Evolutionary conservation across 208 protist genomes (phyloP).

Genomic region (Wallacemonas sp.): DNA sequence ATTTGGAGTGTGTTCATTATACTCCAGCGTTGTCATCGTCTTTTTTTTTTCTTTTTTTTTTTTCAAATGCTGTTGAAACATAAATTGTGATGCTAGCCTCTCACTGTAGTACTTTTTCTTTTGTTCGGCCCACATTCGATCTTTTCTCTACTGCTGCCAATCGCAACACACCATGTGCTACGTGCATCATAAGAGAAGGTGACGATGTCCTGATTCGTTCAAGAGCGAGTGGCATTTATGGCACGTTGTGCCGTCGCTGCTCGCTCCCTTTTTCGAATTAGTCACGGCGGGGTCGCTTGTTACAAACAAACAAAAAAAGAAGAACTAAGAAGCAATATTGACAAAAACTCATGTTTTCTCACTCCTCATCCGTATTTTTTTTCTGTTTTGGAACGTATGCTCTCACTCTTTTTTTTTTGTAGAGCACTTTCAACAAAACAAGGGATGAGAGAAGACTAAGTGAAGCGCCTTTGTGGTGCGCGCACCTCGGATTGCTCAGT

Average conservation of each 20-base stretch:
- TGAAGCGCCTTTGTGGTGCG: conserved; percentile 50
- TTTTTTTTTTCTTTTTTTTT: conserved; percentile 15
- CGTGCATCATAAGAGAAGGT: background rate
- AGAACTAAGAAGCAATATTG: conserved; percentile 18
- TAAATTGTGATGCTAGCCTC: conserved; percentile 16
- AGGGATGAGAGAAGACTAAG: conserved; percentile 1
- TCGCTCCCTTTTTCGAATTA: background rate
- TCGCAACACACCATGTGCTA: background rate
- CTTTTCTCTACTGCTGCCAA: conserved; percentile 8
- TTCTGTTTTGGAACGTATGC: conserved; percentile 8
- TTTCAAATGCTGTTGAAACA: conserved; percentile 23
- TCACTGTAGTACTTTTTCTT: conserved; percentile 25
- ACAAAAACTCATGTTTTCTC: conserved; percentile 1
- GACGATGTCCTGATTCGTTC: too few species aligned
- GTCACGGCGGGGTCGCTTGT: background rate
- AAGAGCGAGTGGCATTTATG: too few species aligned
- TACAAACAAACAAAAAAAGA: conserved; percentile 4
- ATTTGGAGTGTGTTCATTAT: too few species aligned
- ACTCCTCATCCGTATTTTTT: conserved; percentile 11
- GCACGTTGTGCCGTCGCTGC: too few species aligned
- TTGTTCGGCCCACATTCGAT: conserved; percentile 10
- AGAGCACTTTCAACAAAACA: background rate
- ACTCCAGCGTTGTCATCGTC: too few species aligned
- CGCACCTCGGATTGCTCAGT: conserved; percentile 29
- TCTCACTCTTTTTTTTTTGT: background rate